These are phyloP conservation scores for Chaetomiaceae sp. DNA, from an alignment of 2,329 filamentous ascomycete species.

Conservation along the genomic window DNA sequence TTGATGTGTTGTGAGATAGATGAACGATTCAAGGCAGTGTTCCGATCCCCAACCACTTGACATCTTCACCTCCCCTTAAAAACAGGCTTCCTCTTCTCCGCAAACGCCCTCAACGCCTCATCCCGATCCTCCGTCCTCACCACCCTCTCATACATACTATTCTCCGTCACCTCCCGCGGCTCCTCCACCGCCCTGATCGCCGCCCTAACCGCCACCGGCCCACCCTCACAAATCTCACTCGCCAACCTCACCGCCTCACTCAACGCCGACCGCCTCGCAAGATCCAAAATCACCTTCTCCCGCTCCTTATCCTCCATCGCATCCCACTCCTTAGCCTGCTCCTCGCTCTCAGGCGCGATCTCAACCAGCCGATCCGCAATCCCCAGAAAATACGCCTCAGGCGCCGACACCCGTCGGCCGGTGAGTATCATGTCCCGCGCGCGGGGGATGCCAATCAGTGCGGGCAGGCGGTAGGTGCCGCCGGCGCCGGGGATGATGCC, in stretches of 20 bases:
- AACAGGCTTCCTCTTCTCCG: constrained; percentile 56
- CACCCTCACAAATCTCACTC: constrained; percentile 75
- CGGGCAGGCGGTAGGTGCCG: constrained; percentile 82
- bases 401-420: constrained; percentile 73
- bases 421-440: constrained; percentile 91
- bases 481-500: constrained; percentile 94
- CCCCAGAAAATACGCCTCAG: constrained; percentile 88
- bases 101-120: constrained; percentile 84
- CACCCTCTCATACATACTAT: constrained; percentile 78
- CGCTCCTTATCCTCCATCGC: constrained; percentile 37
- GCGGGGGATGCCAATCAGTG: constrained; percentile 70
- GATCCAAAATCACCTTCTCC: constrained; percentile 43
- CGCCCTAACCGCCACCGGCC: constrained; percentile 75
- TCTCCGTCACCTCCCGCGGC: constrained; percentile 74
- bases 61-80: constrained; percentile 50
- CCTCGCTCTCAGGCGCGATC: constrained; percentile 40
- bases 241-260: constrained; percentile 75
- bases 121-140: constrained; percentile 79
- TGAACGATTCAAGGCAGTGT: neutral
- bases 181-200: constrained; percentile 73
- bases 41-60: neutral
- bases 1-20: too few species aligned
- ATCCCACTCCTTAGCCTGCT: constrained; percentile 31
- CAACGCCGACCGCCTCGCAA: constrained; percentile 64
- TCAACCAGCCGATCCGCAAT: constrained; percentile 88